Conservation (phyloP, 495 filamentous ascomycete species). For the Aspergillus haitiensis region DNA sequence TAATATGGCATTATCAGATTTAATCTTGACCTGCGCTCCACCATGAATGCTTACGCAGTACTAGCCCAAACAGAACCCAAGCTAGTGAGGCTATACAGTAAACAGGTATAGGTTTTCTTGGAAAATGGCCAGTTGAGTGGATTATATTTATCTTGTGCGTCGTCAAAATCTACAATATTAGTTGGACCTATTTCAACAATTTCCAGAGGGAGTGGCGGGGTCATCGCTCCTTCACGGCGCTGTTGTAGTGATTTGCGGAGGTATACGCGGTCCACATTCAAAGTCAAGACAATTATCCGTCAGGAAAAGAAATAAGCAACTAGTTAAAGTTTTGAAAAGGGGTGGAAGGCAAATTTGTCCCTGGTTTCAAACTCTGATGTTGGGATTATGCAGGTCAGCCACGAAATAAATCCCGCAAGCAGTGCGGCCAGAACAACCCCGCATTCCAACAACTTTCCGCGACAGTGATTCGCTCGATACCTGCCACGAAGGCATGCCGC, state of each 20-base stretch:
- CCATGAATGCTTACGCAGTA: conserved; percentile 1
- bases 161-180: conserved; percentile 6
- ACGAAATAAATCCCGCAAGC: conserved; percentile 5
- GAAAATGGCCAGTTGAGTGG: conserved; percentile 5
- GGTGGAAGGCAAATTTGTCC: background rate
- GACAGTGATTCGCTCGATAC: background rate
- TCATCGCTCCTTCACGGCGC: background rate
- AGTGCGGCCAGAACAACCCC: background rate
- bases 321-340: background rate
- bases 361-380: conserved; percentile 1
- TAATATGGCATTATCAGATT: background rate
- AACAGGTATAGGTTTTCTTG: conserved; percentile 1
- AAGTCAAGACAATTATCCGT: background rate
- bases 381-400: conserved; percentile 1
- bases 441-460: background rate
- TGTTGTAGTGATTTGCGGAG: background rate
- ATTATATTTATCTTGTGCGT: background rate
- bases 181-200: background rate
- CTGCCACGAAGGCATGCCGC: background rate
- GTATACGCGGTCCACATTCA: background rate
- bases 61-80: conserved; percentile 6
- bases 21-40: background rate
- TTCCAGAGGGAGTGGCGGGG: background rate
- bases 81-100: conserved; percentile 7
- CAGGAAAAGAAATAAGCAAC: background rate